Percentiles rank a stretch among this genome's conserved stretches.
Conservation (phyloP, 768 basidiomycete genomes). For the Termitomyces heimii region DNA sequence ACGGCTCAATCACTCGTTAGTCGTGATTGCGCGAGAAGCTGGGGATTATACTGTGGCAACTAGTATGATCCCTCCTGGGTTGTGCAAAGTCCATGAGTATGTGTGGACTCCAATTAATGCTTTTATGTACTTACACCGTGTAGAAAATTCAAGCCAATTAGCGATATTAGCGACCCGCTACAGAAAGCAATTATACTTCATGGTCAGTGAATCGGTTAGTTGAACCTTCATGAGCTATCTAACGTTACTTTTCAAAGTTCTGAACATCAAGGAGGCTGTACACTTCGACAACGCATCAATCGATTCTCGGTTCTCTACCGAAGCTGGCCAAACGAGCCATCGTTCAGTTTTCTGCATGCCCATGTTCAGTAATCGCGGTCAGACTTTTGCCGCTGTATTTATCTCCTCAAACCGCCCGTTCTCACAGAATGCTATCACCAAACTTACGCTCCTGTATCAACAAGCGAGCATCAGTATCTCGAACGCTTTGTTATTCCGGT, state of each 20-base stretch:
- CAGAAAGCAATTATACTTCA: constrained; percentile 64
- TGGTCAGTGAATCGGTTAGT: constrained; percentile 31
- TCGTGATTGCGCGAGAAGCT: constrained; percentile 62
- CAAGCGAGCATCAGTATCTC: constrained; percentile 74
- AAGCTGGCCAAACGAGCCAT: constrained; percentile 54
- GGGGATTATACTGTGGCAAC: constrained; percentile 71
- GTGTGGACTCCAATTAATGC: constrained; percentile 16
- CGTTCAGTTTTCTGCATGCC: constrained; percentile 65
- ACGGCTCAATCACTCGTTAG: constrained; percentile 19
- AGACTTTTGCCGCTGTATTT: constrained; percentile 69
- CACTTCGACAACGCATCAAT: constrained; percentile 55
- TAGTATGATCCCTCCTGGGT: constrained; percentile 52
- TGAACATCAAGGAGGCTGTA: constrained; percentile 60
- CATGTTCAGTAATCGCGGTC: constrained; percentile 69
- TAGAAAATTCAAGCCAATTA: constrained; percentile 57
- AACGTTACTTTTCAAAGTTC: constrained; percentile 29
- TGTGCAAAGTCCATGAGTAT: constrained; percentile 66
- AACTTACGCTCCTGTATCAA: constrained; percentile 60
- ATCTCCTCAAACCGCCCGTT: constrained; percentile 63
- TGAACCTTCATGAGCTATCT: not conserved
- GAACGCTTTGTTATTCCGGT: constrained; percentile 69
- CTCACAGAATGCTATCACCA: constrained; percentile 51
- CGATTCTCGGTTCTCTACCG: constrained; percentile 65
- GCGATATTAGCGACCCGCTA: constrained; percentile 53
- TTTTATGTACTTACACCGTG: not conserved